phyloP scores from a whole-genome alignment of 495 filamentous ascomycete species.

The Tuber indicum region DNA sequence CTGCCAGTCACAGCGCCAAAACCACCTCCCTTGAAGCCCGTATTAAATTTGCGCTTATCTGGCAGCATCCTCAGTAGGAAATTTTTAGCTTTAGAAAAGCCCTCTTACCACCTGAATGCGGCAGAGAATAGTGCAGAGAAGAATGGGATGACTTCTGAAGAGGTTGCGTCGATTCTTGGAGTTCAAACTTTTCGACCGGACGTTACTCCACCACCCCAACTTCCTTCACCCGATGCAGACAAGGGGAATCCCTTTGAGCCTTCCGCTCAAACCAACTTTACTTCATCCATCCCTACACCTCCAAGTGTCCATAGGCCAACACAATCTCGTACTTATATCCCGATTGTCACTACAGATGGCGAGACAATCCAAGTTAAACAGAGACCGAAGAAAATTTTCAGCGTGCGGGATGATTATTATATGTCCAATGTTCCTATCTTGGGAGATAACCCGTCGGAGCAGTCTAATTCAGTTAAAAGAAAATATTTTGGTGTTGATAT shows the following conservation, averaged over 20 bases:
- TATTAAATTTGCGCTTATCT: conserved; percentile 26
- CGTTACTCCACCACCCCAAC: conserved; percentile 10
- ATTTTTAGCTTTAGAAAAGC: conserved; percentile 13
- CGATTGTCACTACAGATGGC: conserved; percentile 54
- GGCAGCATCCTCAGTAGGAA: conserved; percentile 30
- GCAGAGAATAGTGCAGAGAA: neutral
- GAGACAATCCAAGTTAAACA: conserved; percentile 24
- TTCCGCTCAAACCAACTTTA: neutral
- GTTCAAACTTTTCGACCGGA: conserved; percentile 18
- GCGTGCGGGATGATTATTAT: conserved; percentile 49
- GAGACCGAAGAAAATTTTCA: conserved; percentile 50
- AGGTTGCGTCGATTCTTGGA: conserved; percentile 7
- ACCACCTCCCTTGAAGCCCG: conserved; percentile 10
- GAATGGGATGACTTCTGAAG: neutral
- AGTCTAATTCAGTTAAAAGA: conserved; percentile 63
- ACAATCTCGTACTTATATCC: conserved; percentile 35
- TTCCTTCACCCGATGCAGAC: conserved; percentile 2
- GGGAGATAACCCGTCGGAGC: conserved; percentile 59
- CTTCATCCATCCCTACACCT: conserved; percentile 17
- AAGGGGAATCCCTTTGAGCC: conserved; percentile 3
- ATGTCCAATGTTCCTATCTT: conserved; percentile 63
- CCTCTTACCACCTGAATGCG: conserved; percentile 14
- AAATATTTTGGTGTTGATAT: conserved; percentile 91
- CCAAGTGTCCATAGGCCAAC: neutral
- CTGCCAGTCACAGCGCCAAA: neutral